Evolutionary conservation across 208 protist species (phyloP), one percentile per base, ranked within the genome.

Genomic region (Trichomonas gallinae): DNA sequence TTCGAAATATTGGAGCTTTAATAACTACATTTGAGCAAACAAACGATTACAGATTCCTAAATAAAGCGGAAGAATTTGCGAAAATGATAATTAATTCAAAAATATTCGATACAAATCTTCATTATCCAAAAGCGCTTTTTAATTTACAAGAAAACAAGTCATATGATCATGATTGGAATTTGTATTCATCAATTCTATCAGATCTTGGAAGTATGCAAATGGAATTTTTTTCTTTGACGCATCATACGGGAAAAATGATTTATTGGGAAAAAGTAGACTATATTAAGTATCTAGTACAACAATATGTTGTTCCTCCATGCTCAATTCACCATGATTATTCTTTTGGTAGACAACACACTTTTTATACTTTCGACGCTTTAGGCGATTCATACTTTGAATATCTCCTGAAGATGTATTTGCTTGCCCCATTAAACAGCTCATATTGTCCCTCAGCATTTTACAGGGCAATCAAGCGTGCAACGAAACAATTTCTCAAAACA

Each of bases 1-100:
- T 98, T 97, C 49, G 98, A 44, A 96, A 97, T 58, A 23, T 98
- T 17, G 98, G 98, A 40, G 98, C 97, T 26, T 97, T 98, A 42
- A 63, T 98, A 0, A 89, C 98, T 38, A 98, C 97, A 9, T 98
- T 98, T 91, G 72, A 98, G 9, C 91, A 98, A 11, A 97, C 97
- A 26, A 40, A 89, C 26, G 97, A 98, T 38, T 97, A 0, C 44
- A 96, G 11, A 96, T 98, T 93, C 96, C 97, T 51, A 40, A 48
- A 96, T 10, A 46, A 11, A 9, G 93, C 51, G 0, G 21, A 96
- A 45, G 38, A 82, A 26, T 10, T 96, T 21, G 51, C n/a, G 2
- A 21, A 83, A 17, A 0, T 46, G 0, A 82, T 98, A 8, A 15
- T 98, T 17, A 26, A 63, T 21, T 97, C 97, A n/a, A n/a, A n/a